Percentiles rank a stretch among this genome's conserved stretches.
Conservation (phyloP, 2,329 filamentous ascomycete species). For the Aureobasidium sp. region DNA sequence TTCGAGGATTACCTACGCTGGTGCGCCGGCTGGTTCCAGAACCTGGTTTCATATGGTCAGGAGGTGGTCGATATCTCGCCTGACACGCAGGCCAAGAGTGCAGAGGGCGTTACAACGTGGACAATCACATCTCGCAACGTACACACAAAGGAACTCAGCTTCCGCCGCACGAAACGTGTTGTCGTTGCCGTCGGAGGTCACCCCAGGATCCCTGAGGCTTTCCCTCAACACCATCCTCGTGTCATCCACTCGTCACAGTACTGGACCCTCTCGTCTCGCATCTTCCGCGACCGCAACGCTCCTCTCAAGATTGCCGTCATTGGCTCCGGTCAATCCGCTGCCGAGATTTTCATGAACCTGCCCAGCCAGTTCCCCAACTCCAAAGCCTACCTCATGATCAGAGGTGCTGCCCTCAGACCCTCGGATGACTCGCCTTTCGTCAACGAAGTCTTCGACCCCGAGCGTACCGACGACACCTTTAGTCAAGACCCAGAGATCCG, state of each 20-base stretch:
- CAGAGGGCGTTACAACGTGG: slow-evolving; percentile 53
- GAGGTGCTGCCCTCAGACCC: slow-evolving; percentile 72
- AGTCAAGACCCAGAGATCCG: slow-evolving; percentile 56
- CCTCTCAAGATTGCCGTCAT: slow-evolving; percentile 73
- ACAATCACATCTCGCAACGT: slow-evolving; percentile 56
- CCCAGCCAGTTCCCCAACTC: slow-evolving; percentile 75
- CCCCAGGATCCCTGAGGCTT: slow-evolving; percentile 59
- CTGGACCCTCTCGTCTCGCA: slow-evolving; percentile 51
- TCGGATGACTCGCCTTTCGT: slow-evolving; percentile 97
- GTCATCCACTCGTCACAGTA: slow-evolving; percentile 89
- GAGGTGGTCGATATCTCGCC: slow-evolving; percentile 61
- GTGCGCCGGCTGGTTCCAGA: slow-evolving; percentile 73
- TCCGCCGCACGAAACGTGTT: slow-evolving; percentile 56
- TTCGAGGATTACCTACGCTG: slow-evolving; percentile 95
- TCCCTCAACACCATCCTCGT: slow-evolving; percentile 60
- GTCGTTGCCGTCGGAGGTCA: slow-evolving; percentile 60
- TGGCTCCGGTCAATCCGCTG: slow-evolving; percentile 84
- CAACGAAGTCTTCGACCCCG: slow-evolving; percentile 93
- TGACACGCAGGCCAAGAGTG: slow-evolving; percentile 38
- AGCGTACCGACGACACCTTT: slow-evolving; percentile 70
- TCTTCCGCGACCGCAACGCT: slow-evolving; percentile 47
- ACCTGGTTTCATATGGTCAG: slow-evolving; percentile 65
- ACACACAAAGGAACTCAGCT: slow-evolving; percentile 45
- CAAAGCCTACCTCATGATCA: slow-evolving; percentile 68
- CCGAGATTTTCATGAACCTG: slow-evolving; percentile 90